Conservation (phyloP, 176 grass and related monocot species). For the Juncus effusus region DNA sequence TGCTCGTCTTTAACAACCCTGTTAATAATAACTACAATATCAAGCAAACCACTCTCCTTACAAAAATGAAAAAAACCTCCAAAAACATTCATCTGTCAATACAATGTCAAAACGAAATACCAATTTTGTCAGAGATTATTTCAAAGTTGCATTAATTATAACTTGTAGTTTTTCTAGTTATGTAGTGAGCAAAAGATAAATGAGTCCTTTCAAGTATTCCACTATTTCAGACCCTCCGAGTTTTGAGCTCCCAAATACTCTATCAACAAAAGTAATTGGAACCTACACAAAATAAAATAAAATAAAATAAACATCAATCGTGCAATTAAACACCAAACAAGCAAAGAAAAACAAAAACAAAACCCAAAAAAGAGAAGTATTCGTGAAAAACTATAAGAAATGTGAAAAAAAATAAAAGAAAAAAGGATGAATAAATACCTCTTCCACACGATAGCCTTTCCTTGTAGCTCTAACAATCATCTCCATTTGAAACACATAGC, state of each 20-base stretch:
- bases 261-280: constrained; percentile 93
- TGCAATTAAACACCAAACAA: constrained; percentile 9
- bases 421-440: constrained; percentile 40
- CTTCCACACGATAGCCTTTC: constrained; percentile 81
- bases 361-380: not conserved
- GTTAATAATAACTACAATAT: no score
- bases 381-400: not conserved
- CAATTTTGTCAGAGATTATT: not conserved
- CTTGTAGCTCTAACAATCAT: constrained; percentile 98
- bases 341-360: not conserved
- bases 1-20: no score
- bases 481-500: constrained; percentile 98
- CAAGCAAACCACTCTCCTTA: no score
- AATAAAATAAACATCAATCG: not conserved
- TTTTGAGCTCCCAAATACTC: constrained; percentile 89
- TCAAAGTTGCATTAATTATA: not conserved
- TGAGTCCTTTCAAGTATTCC: constrained; percentile 83
- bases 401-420: constrained; percentile 8
- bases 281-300: constrained; percentile 43
- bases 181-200: constrained; percentile 78
- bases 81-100: not conserved
- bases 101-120: not conserved
- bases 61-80: not conserved
- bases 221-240: constrained; percentile 97
- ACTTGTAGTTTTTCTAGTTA: constrained; percentile 23